Evolutionary conservation across 495 filamentous ascomycete genomes (phyloP).

Genomic region (Bombardia bombarda): DNA sequence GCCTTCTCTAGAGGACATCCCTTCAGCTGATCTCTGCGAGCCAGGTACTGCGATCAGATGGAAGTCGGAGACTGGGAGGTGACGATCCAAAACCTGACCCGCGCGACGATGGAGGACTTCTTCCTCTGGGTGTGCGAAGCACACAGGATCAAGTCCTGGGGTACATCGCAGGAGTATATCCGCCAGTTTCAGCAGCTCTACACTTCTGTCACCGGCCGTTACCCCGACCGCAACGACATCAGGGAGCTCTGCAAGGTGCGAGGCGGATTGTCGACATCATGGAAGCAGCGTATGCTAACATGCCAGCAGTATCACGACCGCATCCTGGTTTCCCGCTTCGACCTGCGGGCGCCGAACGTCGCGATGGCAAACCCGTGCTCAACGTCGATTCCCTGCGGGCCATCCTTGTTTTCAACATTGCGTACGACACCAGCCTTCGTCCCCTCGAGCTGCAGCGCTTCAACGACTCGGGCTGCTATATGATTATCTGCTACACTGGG

Average conservation of each 20-base stretch:
- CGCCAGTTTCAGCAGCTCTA: slow-evolving; percentile 17
- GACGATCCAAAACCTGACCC: slow-evolving; percentile 8
- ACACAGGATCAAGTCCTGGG: slow-evolving; percentile 8
- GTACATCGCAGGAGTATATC: slow-evolving; percentile 9
- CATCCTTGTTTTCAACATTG: slow-evolving; percentile 17
- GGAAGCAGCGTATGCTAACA: neutral
- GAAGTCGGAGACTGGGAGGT: slow-evolving; percentile 10
- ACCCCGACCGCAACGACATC: slow-evolving; percentile 14
- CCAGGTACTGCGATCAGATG: slow-evolving; percentile 5
- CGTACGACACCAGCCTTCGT: slow-evolving; percentile 18
- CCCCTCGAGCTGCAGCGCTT: slow-evolving; percentile 15
- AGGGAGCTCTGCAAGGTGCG: slow-evolving; percentile 30
- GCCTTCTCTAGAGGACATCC: neutral
- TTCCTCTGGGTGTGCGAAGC: slow-evolving; percentile 11
- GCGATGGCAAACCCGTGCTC: slow-evolving; percentile 20
- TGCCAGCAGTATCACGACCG: slow-evolving; percentile 23
- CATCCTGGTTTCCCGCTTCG: slow-evolving; percentile 17
- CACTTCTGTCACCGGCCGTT: slow-evolving; percentile 11
- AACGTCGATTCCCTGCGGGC: slow-evolving; percentile 12
- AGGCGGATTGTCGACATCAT: slow-evolving; percentile 8
- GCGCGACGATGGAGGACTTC: slow-evolving; percentile 16
- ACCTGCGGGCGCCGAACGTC: slow-evolving; percentile 25
- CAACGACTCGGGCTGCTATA: slow-evolving; percentile 2
- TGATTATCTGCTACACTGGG: slow-evolving; percentile 8
- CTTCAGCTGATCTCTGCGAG: neutral